Percentiles rank a stretch among this genome's conserved stretches.
Conservation (phyloP, 768 basidiomycete genomes). For the Xerocomellus intermedius region DNA sequence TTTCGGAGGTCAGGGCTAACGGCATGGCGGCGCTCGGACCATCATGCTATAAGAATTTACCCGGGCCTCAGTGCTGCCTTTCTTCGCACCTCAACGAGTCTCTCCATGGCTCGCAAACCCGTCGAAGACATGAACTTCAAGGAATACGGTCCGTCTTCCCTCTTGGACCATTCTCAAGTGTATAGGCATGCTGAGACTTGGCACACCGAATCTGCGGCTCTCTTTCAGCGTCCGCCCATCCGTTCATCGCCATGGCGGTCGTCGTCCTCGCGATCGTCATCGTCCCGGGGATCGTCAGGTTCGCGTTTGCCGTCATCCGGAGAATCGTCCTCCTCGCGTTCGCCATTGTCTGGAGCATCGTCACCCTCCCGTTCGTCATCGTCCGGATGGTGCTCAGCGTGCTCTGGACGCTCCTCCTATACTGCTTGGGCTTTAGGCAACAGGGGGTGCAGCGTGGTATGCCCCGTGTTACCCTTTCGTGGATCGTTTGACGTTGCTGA, state of each 20-base stretch:
- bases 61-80: neutral
- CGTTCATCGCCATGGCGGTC: too few relatives aligned
- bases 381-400: neutral
- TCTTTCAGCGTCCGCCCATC: too few relatives aligned
- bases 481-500: neutral
- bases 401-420: neutral
- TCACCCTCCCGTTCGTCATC: neutral
- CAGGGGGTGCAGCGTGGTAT: slow-evolving; percentile 9
- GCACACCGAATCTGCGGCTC: too few relatives aligned
- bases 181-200: too few relatives aligned
- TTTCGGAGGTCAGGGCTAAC: too few relatives aligned
- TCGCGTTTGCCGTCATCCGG: too few relatives aligned
- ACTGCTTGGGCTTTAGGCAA: neutral
- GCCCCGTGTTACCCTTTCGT: neutral
- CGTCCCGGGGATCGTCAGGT: too few relatives aligned
- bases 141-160: neutral
- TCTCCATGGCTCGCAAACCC: slow-evolving; percentile 12
- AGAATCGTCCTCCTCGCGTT: slow-evolving; percentile 3
- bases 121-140: slow-evolving; percentile 15
- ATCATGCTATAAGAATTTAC: neutral
- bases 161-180: too few relatives aligned
- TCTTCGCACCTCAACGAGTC: too few relatives aligned
- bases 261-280: too few relatives aligned
- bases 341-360: too few relatives aligned
- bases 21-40: too few relatives aligned